phyloP scores from a whole-genome alignment of 2,329 filamentous ascomycete species.

The Basipetospora sp. region DNA sequence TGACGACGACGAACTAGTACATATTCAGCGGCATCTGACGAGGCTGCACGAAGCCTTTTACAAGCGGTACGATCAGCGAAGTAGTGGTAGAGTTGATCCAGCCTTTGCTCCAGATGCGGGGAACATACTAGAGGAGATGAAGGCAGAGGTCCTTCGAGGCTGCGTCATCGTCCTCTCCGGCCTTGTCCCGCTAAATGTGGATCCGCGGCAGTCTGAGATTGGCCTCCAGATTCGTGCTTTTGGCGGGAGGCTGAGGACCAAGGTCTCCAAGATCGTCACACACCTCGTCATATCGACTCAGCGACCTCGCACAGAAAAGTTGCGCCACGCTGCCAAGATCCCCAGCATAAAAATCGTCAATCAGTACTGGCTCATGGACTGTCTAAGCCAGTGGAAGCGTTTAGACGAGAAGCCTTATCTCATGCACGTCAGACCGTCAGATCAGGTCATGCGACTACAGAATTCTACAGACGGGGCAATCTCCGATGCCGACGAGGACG shows the following conservation, averaged over 20 bases:
- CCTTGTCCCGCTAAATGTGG: slow-evolving; percentile 67
- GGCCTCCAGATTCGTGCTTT: slow-evolving; percentile 77
- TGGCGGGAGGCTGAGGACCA: slow-evolving; percentile 50
- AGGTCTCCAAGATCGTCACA: slow-evolving; percentile 48
- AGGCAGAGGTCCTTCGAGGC: slow-evolving; percentile 58
- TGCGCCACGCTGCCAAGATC: slow-evolving; percentile 69
- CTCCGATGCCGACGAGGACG: slow-evolving; percentile 15
- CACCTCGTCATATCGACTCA: slow-evolving; percentile 60
- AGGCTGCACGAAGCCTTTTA: slow-evolving; percentile 70
- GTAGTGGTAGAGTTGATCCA: slow-evolving; percentile 23
- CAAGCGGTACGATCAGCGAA: slow-evolving; percentile 52
- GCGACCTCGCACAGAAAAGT: slow-evolving; percentile 73
- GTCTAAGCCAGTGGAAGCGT: slow-evolving; percentile 67
- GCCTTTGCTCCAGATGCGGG: slow-evolving; percentile 67
- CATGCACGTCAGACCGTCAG: slow-evolving; percentile 59
- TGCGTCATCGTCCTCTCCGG: slow-evolving; percentile 78
- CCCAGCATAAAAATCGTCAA: slow-evolving; percentile 79
- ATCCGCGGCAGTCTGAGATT: slow-evolving; percentile 70
- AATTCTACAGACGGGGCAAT: slow-evolving; percentile 17
- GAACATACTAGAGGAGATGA: slow-evolving; percentile 67
- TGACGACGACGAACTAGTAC: slow-evolving; percentile 67
- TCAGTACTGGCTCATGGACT: slow-evolving; percentile 77
- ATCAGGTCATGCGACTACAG: slow-evolving; percentile 27
- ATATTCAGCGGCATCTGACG: slow-evolving; percentile 62
- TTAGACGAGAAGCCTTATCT: slow-evolving; percentile 67